Percentiles rank a stretch among this genome's conserved stretches.
Evolutionary conservation across 208 protist genomes (phyloP).

Genomic region (Leptomonas pyrrhocoris): DNA sequence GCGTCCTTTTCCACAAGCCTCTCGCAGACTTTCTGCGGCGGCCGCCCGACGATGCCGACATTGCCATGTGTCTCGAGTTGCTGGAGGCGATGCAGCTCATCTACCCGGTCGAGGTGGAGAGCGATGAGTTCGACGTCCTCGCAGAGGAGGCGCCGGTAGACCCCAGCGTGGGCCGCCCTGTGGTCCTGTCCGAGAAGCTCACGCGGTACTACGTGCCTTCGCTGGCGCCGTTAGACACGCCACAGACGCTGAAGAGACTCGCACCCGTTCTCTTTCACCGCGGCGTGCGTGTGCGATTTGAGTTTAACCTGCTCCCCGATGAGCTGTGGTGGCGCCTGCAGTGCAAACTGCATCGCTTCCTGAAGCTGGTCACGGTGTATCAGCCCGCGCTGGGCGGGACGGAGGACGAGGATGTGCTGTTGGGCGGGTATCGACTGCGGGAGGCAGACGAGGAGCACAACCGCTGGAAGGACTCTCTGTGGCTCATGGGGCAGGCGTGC

Average conservation of each 20-base stretch:
- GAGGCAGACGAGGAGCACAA: conserved; percentile 87
- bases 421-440: conserved; percentile 65
- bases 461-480: conserved; percentile 86
- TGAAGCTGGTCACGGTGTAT: conserved; percentile 65
- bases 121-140: conserved; percentile 67
- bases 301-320: conserved; percentile 89
- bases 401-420: conserved; percentile 55
- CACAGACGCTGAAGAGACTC: conserved; percentile 55
- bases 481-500: conserved; percentile 64
- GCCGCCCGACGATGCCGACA: conserved; percentile 72
- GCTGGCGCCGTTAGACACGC: conserved; percentile 64
- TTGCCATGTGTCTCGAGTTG: conserved; percentile 80
- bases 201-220: conserved; percentile 85
- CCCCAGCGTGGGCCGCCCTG: conserved; percentile 39
- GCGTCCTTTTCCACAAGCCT: conserved; percentile 68
- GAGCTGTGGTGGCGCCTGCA: conserved; percentile 90
- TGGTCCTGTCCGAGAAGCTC: conserved; percentile 40
- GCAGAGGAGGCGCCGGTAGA: conserved; percentile 72
- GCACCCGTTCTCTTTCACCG: conserved; percentile 81
- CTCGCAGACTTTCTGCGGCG: conserved; percentile 65
- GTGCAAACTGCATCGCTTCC: conserved; percentile 61
- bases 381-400: conserved; percentile 41
- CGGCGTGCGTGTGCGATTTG: conserved; percentile 68
- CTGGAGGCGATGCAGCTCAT: conserved; percentile 78
- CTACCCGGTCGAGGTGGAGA: conserved; percentile 65